Evolutionary conservation across 192 early-diverging fungal species (phyloP).

Genomic region (Helicostylum pulchrum): DNA sequence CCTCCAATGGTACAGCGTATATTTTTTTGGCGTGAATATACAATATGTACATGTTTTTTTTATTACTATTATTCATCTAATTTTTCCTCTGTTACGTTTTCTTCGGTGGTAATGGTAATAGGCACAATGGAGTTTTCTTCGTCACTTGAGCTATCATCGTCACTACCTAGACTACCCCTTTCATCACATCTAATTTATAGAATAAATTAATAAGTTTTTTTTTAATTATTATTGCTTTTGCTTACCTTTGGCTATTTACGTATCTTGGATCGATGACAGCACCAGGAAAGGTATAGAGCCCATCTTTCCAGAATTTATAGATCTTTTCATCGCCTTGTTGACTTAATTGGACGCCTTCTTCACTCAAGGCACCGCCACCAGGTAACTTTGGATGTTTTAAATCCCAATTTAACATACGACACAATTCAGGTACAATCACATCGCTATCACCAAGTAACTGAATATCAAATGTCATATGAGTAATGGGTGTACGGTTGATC

Average conservation of each 20-base stretch:
- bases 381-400: conserved; percentile 62
- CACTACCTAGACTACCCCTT: conserved; percentile 6
- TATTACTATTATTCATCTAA: conserved; percentile 1
- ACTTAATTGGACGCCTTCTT: conserved; percentile 27
- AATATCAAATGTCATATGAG: conserved; percentile 87
- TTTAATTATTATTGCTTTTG: not conserved
- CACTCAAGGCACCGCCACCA: conserved; percentile 45
- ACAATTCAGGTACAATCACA: conserved; percentile 75
- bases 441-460: conserved; percentile 86
- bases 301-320: conserved; percentile 22
- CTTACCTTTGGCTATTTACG: conserved; percentile 22
- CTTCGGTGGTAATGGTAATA: not conserved
- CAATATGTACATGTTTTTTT: not conserved
- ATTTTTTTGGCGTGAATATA: no score
- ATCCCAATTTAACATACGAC: conserved; percentile 73
- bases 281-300: conserved; percentile 49
- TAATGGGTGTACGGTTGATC: conserved; percentile 87
- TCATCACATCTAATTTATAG: conserved; percentile 18
- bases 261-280: conserved; percentile 33
- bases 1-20: no score
- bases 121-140: not conserved
- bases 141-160: not conserved
- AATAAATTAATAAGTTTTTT: not conserved
- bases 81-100: not conserved
- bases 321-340: not conserved